Base-by-base conservation (phyloP, 495 filamentous ascomycete genomes). In the Thermochaetoides thermophila region DNA sequence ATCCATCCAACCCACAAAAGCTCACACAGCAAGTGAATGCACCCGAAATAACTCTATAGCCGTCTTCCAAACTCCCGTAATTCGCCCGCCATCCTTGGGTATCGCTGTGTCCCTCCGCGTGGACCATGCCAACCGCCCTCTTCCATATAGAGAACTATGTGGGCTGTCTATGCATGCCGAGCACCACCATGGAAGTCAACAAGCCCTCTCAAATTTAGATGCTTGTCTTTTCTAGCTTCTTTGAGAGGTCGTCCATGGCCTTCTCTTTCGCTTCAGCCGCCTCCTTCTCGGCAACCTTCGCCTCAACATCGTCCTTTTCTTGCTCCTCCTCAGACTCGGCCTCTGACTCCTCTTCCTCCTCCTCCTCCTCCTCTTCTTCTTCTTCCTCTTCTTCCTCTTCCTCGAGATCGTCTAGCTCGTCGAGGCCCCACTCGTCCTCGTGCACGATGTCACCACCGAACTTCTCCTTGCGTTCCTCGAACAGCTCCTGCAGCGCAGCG, bases 321-420 rank as follows among this genome's bases (percentile, higher is more conserved):
- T 68, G 67, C 49, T 61, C 57, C 50, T 78, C 71, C 44, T 79
- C 68, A 9, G 51, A 35, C 29, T 55, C 54, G 6, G 60, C 59
- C 4, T 68, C 66, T 37, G 73, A 71, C 28, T 74, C 74, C 7
- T 74, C 69, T 21, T 74, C 76, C 26, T 66, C 59, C 25, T 76
- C 74, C 35, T 79, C 80, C 17, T 79, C 75, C 23, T 79, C 76
- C 17, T 74, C 74, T 3, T 76, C 74, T 17, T 74, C 75, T 17
- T 81, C 78, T 14, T 83, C 79, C 5, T 79, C 70, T 2, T 77
- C 68, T 20, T 74, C 70, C 39, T 82, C 78, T 29, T 81, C 76
- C 48, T 86, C 82, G 5, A 89, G 67, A 44, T 89, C 83, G 47
- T 78, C 78, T 30, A 92, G 64, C 46, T 81, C 80, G 53, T 92